Conservation (phyloP, 805 yeast species). For the Metschnikowia lunata region DNA sequence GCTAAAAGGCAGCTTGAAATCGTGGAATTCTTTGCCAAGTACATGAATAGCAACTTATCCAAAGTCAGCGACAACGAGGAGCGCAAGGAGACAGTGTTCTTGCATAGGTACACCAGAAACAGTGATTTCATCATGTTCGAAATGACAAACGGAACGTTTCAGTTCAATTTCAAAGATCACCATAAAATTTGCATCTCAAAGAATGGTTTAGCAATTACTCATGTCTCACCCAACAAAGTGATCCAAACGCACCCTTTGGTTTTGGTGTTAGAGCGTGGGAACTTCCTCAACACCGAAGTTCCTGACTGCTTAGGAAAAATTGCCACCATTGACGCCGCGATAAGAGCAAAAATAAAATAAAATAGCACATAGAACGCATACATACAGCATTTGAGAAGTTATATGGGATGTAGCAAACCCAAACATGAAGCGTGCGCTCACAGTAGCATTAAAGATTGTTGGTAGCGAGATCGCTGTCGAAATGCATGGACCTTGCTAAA, state of each 20-base stretch:
- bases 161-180: slow-evolving; percentile 94
- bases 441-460: too few species aligned
- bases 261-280: slow-evolving; percentile 39
- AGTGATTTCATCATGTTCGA: slow-evolving; percentile 86
- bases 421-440: too few species aligned
- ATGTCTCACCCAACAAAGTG: slow-evolving; percentile 72
- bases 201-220: slow-evolving; percentile 71
- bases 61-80: slow-evolving; percentile 67
- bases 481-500: too few species aligned
- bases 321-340: slow-evolving; percentile 57
- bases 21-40: slow-evolving; percentile 81
- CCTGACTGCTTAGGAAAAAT: slow-evolving; percentile 42
- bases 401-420: too few species aligned
- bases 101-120: slow-evolving; percentile 79
- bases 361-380: slow-evolving; percentile 3
- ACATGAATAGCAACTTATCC: slow-evolving; percentile 87
- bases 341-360: slow-evolving; percentile 23
- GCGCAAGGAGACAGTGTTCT: slow-evolving; percentile 63
- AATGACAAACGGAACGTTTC: slow-evolving; percentile 86
- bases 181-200: slow-evolving; percentile 80
- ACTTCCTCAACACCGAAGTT: slow-evolving; percentile 36
- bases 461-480: too few species aligned
- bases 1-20: slow-evolving; percentile 74
- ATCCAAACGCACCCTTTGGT: slow-evolving; percentile 62
- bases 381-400: not conserved